A percentile compares a stretch with the other conserved stretches of the same genome.
Evolutionary conservation across 176 grass and related monocot genomes (phyloP).

Genomic region (Musa schizocarpa): DNA sequence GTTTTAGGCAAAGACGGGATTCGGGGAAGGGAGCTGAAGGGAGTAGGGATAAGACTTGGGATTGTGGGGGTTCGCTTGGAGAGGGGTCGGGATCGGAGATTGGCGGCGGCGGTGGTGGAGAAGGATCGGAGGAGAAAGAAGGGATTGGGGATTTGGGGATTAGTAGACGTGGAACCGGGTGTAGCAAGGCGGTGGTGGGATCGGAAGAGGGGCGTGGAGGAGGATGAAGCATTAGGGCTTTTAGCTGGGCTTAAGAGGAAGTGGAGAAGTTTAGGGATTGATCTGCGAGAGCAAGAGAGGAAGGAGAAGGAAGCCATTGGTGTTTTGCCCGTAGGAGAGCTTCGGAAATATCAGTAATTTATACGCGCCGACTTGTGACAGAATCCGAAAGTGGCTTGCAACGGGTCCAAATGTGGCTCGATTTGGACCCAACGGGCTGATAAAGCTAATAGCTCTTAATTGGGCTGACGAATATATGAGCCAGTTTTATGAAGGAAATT

Average conservation of each 20-base stretch:
- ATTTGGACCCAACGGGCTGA: too few relatives aligned
- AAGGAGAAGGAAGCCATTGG: conserved; percentile 12
- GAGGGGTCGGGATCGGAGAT: conserved; percentile 21
- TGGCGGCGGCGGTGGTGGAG: conserved; percentile 16
- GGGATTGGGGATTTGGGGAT: conserved; percentile 3
- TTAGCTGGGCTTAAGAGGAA: background rate
- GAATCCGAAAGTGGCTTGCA: too few relatives aligned
- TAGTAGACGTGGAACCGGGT: conserved; percentile 9
- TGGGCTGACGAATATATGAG: too few relatives aligned
- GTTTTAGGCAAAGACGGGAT: background rate
- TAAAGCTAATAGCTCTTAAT: too few relatives aligned
- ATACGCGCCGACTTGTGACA: too few relatives aligned
- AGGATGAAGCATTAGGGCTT: conserved; percentile 13
- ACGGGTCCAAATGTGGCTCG: too few relatives aligned
- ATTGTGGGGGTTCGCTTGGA: background rate
- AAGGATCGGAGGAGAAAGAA: background rate
- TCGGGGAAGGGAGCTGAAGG: background rate
- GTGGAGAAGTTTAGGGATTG: background rate
- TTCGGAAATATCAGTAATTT: background rate
- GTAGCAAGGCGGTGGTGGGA: background rate
- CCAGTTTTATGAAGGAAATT: too few relatives aligned
- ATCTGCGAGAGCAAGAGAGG: background rate
- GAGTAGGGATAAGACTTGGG: background rate
- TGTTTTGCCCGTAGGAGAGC: background rate
- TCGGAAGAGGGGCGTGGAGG: background rate